Evolutionary conservation across 1,139 yeast genomes (phyloP).

Genomic region (Taphrina pruni): DNA sequence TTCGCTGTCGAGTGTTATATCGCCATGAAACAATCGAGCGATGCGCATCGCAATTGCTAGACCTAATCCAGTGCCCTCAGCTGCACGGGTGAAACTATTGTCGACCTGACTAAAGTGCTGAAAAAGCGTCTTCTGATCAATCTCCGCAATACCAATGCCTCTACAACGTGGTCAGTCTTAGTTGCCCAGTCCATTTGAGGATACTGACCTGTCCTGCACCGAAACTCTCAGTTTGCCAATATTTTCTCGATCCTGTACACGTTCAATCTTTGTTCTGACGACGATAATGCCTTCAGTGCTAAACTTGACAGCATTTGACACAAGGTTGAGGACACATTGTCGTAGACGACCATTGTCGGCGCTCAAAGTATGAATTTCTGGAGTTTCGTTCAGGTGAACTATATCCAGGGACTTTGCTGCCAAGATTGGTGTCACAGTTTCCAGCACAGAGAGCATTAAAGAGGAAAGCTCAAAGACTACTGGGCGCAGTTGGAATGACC

Average conservation of each 20-base stretch:
- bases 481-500: conserved; percentile 87
- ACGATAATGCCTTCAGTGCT: conserved; percentile 52
- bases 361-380: conserved; percentile 62
- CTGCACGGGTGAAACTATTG: conserved; percentile 87
- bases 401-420: conserved; percentile 81
- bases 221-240: background rate
- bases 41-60: conserved; percentile 83
- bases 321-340: conserved; percentile 80
- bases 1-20: conserved; percentile 75
- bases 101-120: conserved; percentile 91
- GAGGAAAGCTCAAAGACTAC: conserved; percentile 83
- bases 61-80: conserved; percentile 90
- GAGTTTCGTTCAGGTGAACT: conserved; percentile 77
- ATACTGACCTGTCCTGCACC: conserved; percentile 6
- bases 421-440: conserved; percentile 85
- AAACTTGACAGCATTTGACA: conserved; percentile 86
- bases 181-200: background rate
- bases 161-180: conserved; percentile 62
- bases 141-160: conserved; percentile 85
- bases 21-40: conserved; percentile 86
- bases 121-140: conserved; percentile 78
- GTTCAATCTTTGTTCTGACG: conserved; percentile 58
- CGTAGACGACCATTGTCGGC: conserved; percentile 86
- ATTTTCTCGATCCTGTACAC: background rate
- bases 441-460: conserved; percentile 84